A percentile compares a stretch with the other conserved stretches of the same genome.
phyloP scores from a whole-genome alignment of 805 yeast species.

The Pichia cabralensis region DNA sequence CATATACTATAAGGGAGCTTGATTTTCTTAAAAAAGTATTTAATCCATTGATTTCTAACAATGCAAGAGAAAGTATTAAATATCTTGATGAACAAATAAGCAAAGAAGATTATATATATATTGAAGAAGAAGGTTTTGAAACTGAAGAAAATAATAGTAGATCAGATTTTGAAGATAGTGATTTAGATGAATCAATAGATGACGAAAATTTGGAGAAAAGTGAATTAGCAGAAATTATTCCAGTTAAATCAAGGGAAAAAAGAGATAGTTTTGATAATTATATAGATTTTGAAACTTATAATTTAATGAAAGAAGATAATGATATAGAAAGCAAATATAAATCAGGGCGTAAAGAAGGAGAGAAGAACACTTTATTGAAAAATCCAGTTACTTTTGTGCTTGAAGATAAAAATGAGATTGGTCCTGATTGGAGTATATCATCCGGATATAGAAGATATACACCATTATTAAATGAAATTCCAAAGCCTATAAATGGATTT shows the following conservation, averaged over 20 bases:
- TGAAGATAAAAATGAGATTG: slow-evolving; percentile 34
- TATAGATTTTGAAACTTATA: slow-evolving; percentile 18
- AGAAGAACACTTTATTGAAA: slow-evolving; percentile 1
- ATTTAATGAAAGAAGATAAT: slow-evolving; percentile 11
- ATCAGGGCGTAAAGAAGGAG: neutral
- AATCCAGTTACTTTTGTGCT: slow-evolving; percentile 19
- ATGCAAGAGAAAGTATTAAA: slow-evolving; percentile 54
- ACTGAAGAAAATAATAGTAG: slow-evolving; percentile 9
- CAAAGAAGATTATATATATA: slow-evolving; percentile 1
- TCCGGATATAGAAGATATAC: slow-evolving; percentile 33
- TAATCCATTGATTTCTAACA: slow-evolving; percentile 43
- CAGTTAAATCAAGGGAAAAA: neutral
- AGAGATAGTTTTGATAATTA: slow-evolving; percentile 1
- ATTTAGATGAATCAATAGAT: slow-evolving; percentile 7
- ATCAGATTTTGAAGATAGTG: slow-evolving; percentile 1
- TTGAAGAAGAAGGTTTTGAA: neutral
- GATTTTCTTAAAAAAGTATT: slow-evolving; percentile 47
- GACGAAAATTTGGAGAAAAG: slow-evolving; percentile 2
- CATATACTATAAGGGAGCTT: slow-evolving; percentile 48
- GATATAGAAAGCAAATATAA: neutral
- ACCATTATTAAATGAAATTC: slow-evolving; percentile 33
- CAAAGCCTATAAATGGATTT: slow-evolving; percentile 11
- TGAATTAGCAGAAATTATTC: neutral
- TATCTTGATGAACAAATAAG: slow-evolving; percentile 38
- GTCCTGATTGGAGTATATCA: slow-evolving; percentile 43